Base-by-base conservation (phyloP, 306 rosid genomes). In the Cucurbita moschata region DNA sequence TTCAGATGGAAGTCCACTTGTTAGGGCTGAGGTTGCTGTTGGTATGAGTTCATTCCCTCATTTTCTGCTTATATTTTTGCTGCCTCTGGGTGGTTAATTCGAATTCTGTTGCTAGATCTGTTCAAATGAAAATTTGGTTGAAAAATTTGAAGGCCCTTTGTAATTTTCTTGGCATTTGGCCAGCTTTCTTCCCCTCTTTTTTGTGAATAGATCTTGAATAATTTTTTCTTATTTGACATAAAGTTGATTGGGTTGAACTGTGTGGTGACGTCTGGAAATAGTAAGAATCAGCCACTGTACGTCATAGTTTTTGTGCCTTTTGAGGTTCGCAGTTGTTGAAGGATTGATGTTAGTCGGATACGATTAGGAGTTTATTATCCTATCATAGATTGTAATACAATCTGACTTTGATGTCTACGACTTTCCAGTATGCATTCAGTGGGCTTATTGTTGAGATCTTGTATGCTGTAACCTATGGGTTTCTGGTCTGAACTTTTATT, bases 1-100 rank as follows among this genome's bases (percentile, higher is more conserved):
- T 84, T 86, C 97, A 56, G 99, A 95, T 82, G 97, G 99, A 76
- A 95, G 99, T 78, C 99, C 97, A 62, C 82, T 95, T 82, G 99
- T 95, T 82, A 86, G 99, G 89, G 92, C 96, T 0, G 99, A 91
- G 85, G 97, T 89, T 76, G 96, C 96, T 75, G 97, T 88, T 67
- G 99, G 99, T 95, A 91, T 70, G 99, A 86, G 75, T 84, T 75
- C 57, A 50, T 52, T 75, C 7, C 21, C 43, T 13, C 53, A 43
- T 73, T 73, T 73, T 73, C 43, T 73, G 65, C 6, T n/a, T 21
- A 12, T 43, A 5, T 60, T 51, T 71, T 73, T 43, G 43, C 77
- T 13, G 21, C 19, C 54, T 73, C 14, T 12, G 16, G 10, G 40
- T 47, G 73, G 74, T 70, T 70, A 15, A 5, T 30, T 50, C 9